Conservation (phyloP, 805 yeast species). For the Candida anglica region DNA sequence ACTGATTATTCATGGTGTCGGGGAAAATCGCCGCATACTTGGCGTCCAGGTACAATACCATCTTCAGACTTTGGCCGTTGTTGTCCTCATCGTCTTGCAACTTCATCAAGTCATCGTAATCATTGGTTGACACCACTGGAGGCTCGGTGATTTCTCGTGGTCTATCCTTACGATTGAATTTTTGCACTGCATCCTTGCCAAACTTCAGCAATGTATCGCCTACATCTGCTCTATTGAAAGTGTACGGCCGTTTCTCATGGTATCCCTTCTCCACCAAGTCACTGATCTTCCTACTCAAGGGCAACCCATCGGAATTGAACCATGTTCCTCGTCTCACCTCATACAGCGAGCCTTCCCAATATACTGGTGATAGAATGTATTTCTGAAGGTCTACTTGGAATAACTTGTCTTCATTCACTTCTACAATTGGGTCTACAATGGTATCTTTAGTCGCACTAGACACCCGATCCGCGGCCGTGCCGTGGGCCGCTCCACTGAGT, state of each 20-base stretch:
- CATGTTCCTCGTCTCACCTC: constrained; percentile 83
- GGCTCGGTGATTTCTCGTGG: not conserved
- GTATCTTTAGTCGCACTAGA: constrained; percentile 3
- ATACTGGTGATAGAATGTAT: constrained; percentile 61
- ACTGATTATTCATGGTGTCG: constrained; percentile 35
- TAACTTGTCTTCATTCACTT: constrained; percentile 78
- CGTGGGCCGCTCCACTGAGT: constrained; percentile 3
- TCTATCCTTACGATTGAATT: constrained; percentile 12
- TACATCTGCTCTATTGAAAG: constrained; percentile 9
- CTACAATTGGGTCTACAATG: constrained; percentile 23
- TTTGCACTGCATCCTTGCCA: constrained; percentile 13
- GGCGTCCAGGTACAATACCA: constrained; percentile 37
- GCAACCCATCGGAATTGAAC: constrained; percentile 61
- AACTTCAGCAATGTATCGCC: not conserved
- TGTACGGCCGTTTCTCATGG: constrained; percentile 32
- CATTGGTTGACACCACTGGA: constrained; percentile 4
- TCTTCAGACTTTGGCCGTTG: no score
- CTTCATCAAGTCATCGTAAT: constrained; percentile 26
- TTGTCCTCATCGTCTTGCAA: constrained; percentile 32
- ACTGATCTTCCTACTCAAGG: constrained; percentile 49
- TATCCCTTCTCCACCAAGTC: constrained; percentile 59
- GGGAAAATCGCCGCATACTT: constrained; percentile 47
- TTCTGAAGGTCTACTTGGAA: constrained; percentile 63
- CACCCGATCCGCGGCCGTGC: no score
- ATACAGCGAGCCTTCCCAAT: constrained; percentile 86